Conservation (phyloP, 1,284 basidiomycete species). For the Naganishia sp. region DNA sequence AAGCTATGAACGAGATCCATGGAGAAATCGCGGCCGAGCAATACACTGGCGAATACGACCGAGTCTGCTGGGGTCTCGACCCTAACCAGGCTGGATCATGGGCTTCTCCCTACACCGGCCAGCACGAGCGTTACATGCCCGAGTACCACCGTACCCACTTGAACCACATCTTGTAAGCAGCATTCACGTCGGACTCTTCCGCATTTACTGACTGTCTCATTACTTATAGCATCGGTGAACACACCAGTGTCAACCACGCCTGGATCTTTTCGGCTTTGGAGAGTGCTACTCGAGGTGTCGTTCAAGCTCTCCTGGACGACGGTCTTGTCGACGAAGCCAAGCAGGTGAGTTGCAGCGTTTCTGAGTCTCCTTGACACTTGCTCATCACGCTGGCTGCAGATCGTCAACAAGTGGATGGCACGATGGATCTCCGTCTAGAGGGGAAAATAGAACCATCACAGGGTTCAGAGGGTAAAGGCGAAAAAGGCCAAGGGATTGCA, state of each 20-base stretch:
- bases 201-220: not conserved
- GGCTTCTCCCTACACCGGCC: constrained; percentile 38
- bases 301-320: constrained; percentile 40
- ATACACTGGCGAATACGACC: constrained; percentile 38
- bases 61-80: constrained; percentile 39
- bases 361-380: not conserved
- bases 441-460: not conserved
- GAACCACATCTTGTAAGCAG: constrained; percentile 36
- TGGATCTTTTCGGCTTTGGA: constrained; percentile 40
- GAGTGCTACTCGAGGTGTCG: constrained; percentile 37
- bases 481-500: not conserved
- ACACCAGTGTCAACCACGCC: constrained; percentile 40
- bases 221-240: constrained; percentile 36
- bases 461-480: not conserved
- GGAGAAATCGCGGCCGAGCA: constrained; percentile 38
- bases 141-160: constrained; percentile 40
- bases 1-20: constrained; percentile 39
- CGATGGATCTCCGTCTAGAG: constrained; percentile 37
- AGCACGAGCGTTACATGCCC: constrained; percentile 40
- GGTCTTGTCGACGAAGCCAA: constrained; percentile 42
- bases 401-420: constrained; percentile 38
- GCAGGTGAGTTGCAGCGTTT: constrained; percentile 30
- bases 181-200: not conserved
- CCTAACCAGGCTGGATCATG: constrained; percentile 37
- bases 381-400: constrained; percentile 4